Evolutionary conservation across 2,329 filamentous ascomycete species (phyloP), one percentile per base, ranked within the genome.

Genomic region (Xylariaceae sp.): DNA sequence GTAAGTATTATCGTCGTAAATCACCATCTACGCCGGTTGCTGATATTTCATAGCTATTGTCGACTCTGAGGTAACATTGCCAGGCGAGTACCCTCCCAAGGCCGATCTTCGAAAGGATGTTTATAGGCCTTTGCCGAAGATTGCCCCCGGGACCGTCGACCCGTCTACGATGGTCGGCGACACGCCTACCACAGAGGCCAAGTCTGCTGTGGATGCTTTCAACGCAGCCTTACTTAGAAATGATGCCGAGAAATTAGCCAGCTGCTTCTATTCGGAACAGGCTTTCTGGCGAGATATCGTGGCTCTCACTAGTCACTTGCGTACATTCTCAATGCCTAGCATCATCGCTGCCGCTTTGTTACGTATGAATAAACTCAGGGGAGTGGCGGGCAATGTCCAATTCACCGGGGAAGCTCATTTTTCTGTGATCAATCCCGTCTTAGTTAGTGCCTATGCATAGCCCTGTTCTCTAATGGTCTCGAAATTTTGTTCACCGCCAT

Each of bases 271-370:
- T 43, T 4, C 54, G 2, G 57, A 50, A 2, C 71, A 75, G 58
- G 67, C 71, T 3, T 75, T 70, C 60, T 75, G 73, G 73, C 70
- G 67, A 19, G 74, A 76, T 48, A 56, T 65, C 41, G 32, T 76
- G 20, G 72, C 72, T 0, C 52, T 76, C 20, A 76, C 74, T 0
- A 73, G 62, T 50, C 71, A 75, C 42, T 40, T 74, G n/a, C 71
- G 74, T 10, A 75, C 73, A 2, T 72, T 75, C 44, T 59, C 26
- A 2, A 52, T 46, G 0, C 57, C 62, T 0, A 51, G 23, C 0
- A 46, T 61, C 0, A 69, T 75, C 48, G 67, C 69, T 0, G 51
- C 65, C 2, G 54, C 46, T 18, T 43, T 73, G 2, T 29, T 69
- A 20, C 50, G 65, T 41, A 64, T 63, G 1, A 52, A 41, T 9